Conservation (phyloP, 78 protist species). For the Polysphondylium violaceum region DNA sequence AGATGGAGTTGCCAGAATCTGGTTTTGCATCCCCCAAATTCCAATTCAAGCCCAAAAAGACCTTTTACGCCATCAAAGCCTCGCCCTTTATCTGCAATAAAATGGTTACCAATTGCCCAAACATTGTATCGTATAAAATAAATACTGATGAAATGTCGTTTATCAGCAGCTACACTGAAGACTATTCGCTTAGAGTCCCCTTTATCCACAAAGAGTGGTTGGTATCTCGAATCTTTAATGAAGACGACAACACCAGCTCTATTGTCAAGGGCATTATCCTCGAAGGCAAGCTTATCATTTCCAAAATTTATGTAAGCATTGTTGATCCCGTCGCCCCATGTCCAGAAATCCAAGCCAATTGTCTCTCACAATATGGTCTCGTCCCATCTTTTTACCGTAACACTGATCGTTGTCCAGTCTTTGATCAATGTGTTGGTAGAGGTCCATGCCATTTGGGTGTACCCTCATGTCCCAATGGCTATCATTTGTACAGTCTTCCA, state of each 20-base stretch:
- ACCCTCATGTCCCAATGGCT: conserved; percentile 27
- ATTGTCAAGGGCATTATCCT: background rate
- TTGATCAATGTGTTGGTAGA: conserved; percentile 10
- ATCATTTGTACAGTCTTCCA: background rate
- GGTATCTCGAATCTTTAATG: background rate
- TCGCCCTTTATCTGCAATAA: background rate
- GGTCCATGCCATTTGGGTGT: conserved; percentile 40
- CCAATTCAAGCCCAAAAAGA: background rate
- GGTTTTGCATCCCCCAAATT: background rate
- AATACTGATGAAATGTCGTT: background rate
- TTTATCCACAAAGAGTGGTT: conserved; percentile 17
- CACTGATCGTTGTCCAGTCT: conserved; percentile 9
- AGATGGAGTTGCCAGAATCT: background rate
- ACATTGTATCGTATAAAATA: background rate
- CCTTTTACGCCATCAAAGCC: background rate
- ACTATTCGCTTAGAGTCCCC: background rate
- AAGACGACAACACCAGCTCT: background rate
- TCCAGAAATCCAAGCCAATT: background rate
- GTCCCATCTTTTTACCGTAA: background rate
- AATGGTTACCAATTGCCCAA: background rate
- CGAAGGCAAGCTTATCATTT: background rate
- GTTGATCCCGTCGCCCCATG: conserved; percentile 8
- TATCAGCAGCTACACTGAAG: background rate
- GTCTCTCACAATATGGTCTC: background rate
- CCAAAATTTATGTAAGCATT: background rate